Evolutionary conservation across 164 flowering plant genomes (phyloP), one percentile per base, ranked within the genome.

Genomic region (Amborella trichopoda): DNA sequence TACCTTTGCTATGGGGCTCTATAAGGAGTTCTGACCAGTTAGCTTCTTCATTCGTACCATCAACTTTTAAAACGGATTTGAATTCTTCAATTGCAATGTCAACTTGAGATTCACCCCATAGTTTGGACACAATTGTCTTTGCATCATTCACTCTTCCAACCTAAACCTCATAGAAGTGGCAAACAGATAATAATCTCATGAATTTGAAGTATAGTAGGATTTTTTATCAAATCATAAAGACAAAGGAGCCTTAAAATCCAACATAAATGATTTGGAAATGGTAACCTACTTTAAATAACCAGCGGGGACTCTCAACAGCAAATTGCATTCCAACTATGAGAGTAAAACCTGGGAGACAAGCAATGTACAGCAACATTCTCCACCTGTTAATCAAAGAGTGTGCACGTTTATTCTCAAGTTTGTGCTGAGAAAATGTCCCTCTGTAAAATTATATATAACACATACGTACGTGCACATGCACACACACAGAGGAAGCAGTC

Each of bases 231-330:
- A 16, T n/a, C 17, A 8, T 46, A 12, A 46, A 46, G 8, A 9
- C 34, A 10, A 16, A 18, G 20, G 21, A 46, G 12, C 12, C 22
- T n/a, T n/a, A n/a, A n/a, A n/a, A n/a, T n/a, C n/a, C n/a, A n/a
- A n/a, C n/a, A n/a, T n/a, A n/a, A n/a, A n/a, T n/a, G n/a, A n/a
- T n/a, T n/a, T n/a, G n/a, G n/a, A n/a, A 10, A 25, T 28, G 36
- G 25, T 14, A 22, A 37, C 72, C 39, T 76, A 86, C 95, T 59
- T 80, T 86, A 54, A 76, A 78, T 40, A 82, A 70, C 95, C 93
- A 86, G 34, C 93, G 93, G 28, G 95, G 93, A 57, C 95, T 86
- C n/a, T 86, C 95, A 5, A 75, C 95, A 39, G 89, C 61, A 68
- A 78, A 86, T 72, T 86, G 89, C 95, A 86, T 76, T 30, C 93